Percentiles rank a stretch among this genome's conserved stretches.
Evolutionary conservation across 345 rosid genomes (phyloP).

Genomic region (Populus simonii): DNA sequence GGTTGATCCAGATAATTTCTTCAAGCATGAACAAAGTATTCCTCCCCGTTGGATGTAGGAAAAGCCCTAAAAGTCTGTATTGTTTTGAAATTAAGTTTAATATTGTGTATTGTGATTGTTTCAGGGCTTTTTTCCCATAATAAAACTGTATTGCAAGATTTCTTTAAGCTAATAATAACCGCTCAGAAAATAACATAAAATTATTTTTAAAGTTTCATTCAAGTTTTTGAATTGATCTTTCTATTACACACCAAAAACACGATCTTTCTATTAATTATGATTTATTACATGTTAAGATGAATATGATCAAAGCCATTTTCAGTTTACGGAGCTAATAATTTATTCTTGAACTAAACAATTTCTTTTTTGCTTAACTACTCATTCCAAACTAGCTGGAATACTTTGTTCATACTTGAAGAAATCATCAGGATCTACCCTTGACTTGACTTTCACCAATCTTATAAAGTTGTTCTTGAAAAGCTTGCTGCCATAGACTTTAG

Average conservation of each 20-base stretch:
- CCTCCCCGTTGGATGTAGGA: neutral
- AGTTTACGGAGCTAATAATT: too few species aligned
- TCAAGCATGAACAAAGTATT: neutral
- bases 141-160: neutral
- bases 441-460: neutral
- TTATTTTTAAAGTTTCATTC: too few species aligned
- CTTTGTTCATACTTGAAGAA: slow-evolving; percentile 13
- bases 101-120: neutral
- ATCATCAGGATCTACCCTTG: neutral
- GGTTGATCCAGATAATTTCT: neutral
- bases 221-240: too few species aligned
- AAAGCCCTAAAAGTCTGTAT: neutral
- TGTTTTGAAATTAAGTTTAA: neutral
- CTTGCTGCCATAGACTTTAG: neutral
- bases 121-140: neutral
- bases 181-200: too few species aligned
- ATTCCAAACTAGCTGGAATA: neutral
- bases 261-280: too few species aligned
- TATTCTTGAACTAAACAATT: too few species aligned
- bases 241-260: too few species aligned
- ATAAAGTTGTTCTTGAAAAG: neutral
- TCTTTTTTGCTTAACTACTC: neutral
- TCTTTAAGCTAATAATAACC: neutral
- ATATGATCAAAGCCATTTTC: too few species aligned
- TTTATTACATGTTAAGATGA: too few species aligned